Conservation (phyloP, 1,284 basidiomycete species). For the Erythrobasidium hasegawianum region DNA sequence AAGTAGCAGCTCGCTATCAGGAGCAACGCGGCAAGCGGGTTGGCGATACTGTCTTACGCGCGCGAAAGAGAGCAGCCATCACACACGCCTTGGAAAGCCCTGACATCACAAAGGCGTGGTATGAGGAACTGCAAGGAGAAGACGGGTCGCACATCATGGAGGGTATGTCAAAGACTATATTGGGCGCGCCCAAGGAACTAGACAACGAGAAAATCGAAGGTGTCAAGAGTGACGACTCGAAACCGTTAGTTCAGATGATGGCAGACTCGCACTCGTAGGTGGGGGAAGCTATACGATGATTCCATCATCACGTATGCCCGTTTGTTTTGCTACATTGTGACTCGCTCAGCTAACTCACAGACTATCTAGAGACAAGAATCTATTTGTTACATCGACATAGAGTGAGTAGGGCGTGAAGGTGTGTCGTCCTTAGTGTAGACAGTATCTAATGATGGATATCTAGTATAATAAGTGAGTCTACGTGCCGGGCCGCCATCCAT, state of each 20-base stretch:
- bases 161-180: conserved; percentile 32
- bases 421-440: no score
- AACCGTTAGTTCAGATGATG: conserved; percentile 6
- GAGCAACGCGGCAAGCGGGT: conserved; percentile 28
- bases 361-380: no score
- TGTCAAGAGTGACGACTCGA: conserved; percentile 7
- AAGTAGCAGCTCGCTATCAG: conserved; percentile 17
- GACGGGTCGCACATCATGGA: conserved; percentile 31
- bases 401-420: no score
- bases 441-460: no score
- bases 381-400: no score
- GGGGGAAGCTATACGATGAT: no score
- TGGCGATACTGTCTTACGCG: conserved; percentile 30
- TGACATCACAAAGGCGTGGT: conserved; percentile 27
- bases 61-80: conserved; percentile 27
- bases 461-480: no score
- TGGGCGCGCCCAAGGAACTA: conserved; percentile 26
- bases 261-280: not conserved
- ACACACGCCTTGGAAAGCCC: conserved; percentile 30
- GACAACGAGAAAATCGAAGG: conserved; percentile 5
- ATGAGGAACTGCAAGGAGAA: conserved; percentile 18
- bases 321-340: no score
- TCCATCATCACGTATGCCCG: no score
- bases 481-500: no score
- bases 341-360: no score